Evolutionary conservation across 148 eudicot species (phyloP).

Genomic region (Linanthus parryae): DNA sequence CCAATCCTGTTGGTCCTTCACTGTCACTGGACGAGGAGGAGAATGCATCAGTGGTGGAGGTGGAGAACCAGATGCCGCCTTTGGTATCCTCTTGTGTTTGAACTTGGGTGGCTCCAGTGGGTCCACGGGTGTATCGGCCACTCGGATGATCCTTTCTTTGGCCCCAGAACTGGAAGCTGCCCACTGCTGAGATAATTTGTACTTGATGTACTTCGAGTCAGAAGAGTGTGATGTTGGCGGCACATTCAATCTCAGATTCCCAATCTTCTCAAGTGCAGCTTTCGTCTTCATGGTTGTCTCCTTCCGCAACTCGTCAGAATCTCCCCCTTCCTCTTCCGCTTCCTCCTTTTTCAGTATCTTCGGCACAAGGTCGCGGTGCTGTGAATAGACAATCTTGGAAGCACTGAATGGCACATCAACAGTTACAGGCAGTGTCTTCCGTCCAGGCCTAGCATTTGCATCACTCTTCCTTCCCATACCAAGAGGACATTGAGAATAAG

Average conservation of each 20-base stretch:
- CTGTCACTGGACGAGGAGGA: slow-evolving; percentile 87
- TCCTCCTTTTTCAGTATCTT: slow-evolving; percentile 43
- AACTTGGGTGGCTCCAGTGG: slow-evolving; percentile 89
- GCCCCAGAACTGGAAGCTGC: slow-evolving; percentile 81
- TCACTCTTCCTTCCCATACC: slow-evolving; percentile 76
- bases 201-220: slow-evolving; percentile 71
- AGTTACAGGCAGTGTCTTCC: slow-evolving; percentile 55
- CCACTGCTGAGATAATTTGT: slow-evolving; percentile 74
- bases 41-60: slow-evolving; percentile 91
- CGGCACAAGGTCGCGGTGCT: slow-evolving; percentile 65
- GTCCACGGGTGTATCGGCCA: slow-evolving; percentile 89
- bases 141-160: slow-evolving; percentile 69
- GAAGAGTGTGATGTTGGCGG: slow-evolving; percentile 56
- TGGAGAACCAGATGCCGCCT: slow-evolving; percentile 83
- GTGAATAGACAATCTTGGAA: slow-evolving; percentile 65
- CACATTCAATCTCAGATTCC: slow-evolving; percentile 62
- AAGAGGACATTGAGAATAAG: slow-evolving; percentile 65
- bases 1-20: slow-evolving; percentile 90
- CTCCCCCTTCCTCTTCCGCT: slow-evolving; percentile 49
- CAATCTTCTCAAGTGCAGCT: slow-evolving; percentile 74
- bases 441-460: slow-evolving; percentile 39
- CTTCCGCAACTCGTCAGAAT: slow-evolving; percentile 55
- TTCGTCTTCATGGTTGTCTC: slow-evolving; percentile 68
- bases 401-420: slow-evolving; percentile 71
- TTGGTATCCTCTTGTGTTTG: slow-evolving; percentile 87